Evolutionary conservation across 352 stramenopile species (phyloP).

Genomic region (Phytopythium kandeliae): DNA sequence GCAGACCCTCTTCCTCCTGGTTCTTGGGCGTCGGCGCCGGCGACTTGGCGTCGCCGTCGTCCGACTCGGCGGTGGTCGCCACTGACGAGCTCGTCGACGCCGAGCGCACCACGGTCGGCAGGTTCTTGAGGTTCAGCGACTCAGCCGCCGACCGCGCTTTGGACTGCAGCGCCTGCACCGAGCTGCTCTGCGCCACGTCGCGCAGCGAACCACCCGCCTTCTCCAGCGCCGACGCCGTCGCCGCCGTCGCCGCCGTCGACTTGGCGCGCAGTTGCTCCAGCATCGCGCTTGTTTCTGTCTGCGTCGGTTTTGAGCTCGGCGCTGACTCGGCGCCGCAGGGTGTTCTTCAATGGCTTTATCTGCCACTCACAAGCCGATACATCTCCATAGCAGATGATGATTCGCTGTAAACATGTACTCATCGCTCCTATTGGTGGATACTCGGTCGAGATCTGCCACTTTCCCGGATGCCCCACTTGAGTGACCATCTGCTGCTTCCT

Average conservation of each 20-base stretch:
- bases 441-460: too few relatives aligned
- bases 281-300: conserved; percentile 19
- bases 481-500: too few relatives aligned
- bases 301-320: neutral
- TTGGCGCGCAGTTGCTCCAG: conserved; percentile 57
- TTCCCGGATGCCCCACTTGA: too few relatives aligned
- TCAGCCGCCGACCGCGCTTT: conserved; percentile 43
- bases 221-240: conserved; percentile 36
- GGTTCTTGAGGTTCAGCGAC: conserved; percentile 43
- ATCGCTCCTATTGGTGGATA: too few relatives aligned
- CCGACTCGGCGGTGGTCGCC: conserved; percentile 24
- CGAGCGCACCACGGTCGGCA: conserved; percentile 25
- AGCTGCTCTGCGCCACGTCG: conserved; percentile 27
- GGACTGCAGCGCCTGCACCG: conserved; percentile 41
- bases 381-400: neutral
- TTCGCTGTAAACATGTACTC: neutral
- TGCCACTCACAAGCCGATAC: neutral
- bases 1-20: conserved; percentile 66
- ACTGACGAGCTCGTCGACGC: conserved; percentile 19
- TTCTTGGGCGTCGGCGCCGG: conserved; percentile 28
- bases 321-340: neutral
- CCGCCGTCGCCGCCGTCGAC: conserved; percentile 42
- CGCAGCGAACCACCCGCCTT: conserved; percentile 43
- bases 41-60: conserved; percentile 30
- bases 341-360: neutral